Percentiles rank a stretch among this genome's conserved stretches.
These are phyloP conservation scores for Xylaria sp. DNA, from an alignment of 2,329 filamentous ascomycete genomes.

Conservation along the genomic window DNA sequence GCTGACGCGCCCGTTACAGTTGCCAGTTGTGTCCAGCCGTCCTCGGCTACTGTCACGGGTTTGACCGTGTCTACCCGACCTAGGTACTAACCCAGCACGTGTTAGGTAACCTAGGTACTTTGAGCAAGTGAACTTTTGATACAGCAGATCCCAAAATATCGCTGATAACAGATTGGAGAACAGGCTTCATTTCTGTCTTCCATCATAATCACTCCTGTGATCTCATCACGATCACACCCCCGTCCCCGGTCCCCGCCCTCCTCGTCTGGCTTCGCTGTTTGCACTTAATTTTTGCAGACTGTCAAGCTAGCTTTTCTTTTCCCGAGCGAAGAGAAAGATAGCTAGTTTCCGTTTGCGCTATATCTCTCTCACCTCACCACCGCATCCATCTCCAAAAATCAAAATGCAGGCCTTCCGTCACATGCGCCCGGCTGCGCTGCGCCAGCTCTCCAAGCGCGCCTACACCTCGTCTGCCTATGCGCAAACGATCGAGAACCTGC, in stretches of 20 bases:
- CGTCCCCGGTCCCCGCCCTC: neutral
- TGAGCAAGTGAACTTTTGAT: constrained; percentile 17
- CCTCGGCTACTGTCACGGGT: neutral
- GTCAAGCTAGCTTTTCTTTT: constrained; percentile 30
- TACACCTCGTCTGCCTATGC: constrained; percentile 82
- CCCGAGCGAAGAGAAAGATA: constrained; percentile 1
- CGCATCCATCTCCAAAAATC: constrained; percentile 63
- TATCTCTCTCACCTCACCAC: constrained; percentile 12
- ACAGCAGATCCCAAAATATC: constrained; percentile 19
- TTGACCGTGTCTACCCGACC: constrained; percentile 10
- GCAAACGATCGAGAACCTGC: constrained; percentile 83
- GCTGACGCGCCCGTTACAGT: too few relatives aligned
- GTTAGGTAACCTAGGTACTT: neutral
- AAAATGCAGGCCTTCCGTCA: constrained; percentile 87
- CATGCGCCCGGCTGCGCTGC: constrained; percentile 72
- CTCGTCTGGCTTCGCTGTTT: constrained; percentile 18
- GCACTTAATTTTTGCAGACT: constrained; percentile 27
- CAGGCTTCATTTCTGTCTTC: constrained; percentile 16
- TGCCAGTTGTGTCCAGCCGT: too few relatives aligned
- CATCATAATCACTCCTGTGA: constrained; percentile 16
- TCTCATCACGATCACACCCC: neutral
- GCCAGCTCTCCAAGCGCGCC: constrained; percentile 71
- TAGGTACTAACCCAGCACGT: neutral
- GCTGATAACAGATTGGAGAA: constrained; percentile 2
- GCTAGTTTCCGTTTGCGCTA: constrained; percentile 10